A percentile compares a stretch with the other conserved stretches of the same genome.
Evolutionary conservation across 352 stramenopile species (phyloP).

Genomic region (Phytophthora palmivora): DNA sequence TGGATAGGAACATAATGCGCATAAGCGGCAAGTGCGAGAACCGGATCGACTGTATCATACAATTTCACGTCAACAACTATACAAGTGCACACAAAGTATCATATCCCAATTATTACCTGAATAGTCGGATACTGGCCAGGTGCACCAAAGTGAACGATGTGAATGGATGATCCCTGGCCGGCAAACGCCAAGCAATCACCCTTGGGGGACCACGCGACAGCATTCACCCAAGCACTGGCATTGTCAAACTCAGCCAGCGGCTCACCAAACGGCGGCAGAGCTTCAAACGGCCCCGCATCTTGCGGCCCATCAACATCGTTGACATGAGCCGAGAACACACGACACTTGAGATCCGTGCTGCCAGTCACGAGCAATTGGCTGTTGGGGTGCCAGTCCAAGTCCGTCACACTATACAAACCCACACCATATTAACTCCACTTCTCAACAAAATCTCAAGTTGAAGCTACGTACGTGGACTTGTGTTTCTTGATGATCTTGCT

Average conservation of each 20-base stretch:
- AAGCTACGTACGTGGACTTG: conserved; percentile 92
- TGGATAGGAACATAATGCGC: conserved; percentile 90
- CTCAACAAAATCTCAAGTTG: conserved; percentile 4
- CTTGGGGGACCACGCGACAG: conserved; percentile 92
- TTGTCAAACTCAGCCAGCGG: conserved; percentile 88
- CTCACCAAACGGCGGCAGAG: conserved; percentile 82
- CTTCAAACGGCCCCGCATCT: conserved; percentile 76
- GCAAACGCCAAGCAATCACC: conserved; percentile 91
- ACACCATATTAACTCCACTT: neutral
- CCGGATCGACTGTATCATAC: conserved; percentile 74
- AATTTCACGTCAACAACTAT: conserved; percentile 1
- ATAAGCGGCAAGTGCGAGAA: conserved; percentile 88
- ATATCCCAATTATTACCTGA: conserved; percentile 44
- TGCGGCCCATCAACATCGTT: conserved; percentile 80
- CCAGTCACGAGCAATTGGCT: conserved; percentile 92
- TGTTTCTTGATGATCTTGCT: conserved; percentile 97
- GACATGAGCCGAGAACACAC: conserved; percentile 92
- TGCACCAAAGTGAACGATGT: conserved; percentile 88
- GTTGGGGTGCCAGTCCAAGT: conserved; percentile 94
- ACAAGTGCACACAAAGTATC: neutral
- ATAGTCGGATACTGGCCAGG: conserved; percentile 78
- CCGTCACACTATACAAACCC: conserved; percentile 62
- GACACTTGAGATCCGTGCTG: conserved; percentile 94
- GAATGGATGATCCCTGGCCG: conserved; percentile 91
- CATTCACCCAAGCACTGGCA: conserved; percentile 92